These are phyloP conservation scores for Calocera viscosa DNA, from an alignment of 768 basidiomycete genomes.

Conservation along the genomic window DNA sequence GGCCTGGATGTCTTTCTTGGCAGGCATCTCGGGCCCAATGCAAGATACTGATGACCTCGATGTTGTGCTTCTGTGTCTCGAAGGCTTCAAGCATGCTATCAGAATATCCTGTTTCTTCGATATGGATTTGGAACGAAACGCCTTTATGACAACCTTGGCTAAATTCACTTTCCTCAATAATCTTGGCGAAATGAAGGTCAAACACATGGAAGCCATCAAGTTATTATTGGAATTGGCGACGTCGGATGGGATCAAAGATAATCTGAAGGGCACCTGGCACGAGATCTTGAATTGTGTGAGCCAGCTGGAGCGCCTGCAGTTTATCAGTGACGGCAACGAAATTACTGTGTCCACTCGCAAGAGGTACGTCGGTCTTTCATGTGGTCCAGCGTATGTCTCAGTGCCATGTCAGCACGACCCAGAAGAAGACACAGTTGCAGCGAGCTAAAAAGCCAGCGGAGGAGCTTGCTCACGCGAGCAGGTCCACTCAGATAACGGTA, in stretches of 20 bases:
- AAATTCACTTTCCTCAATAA: slow-evolving; percentile 99
- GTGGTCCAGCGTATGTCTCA: not conserved
- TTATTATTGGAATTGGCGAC: slow-evolving; percentile 86
- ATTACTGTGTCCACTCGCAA: slow-evolving; percentile 64
- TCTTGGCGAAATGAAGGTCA: slow-evolving; percentile 95
- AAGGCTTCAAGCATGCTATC: slow-evolving; percentile 95
- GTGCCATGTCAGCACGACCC: slow-evolving; percentile 9
- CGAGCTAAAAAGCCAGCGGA: slow-evolving; percentile 50
- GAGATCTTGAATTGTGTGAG: slow-evolving; percentile 95
- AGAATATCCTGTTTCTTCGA: slow-evolving; percentile 95
- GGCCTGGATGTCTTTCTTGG: slow-evolving; percentile 96
- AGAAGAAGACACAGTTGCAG: slow-evolving; percentile 38
- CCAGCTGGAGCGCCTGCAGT: slow-evolving; percentile 96
- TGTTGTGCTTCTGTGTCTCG: slow-evolving; percentile 78
- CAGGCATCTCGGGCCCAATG: slow-evolving; percentile 84
- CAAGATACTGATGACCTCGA: slow-evolving; percentile 94
- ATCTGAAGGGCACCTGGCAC: slow-evolving; percentile 89
- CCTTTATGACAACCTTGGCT: slow-evolving; percentile 87
- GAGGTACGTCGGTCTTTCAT: slow-evolving; percentile 42
- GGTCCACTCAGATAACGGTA: slow-evolving; percentile 95
- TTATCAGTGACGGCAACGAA: slow-evolving; percentile 85
- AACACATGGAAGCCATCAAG: slow-evolving; percentile 99
- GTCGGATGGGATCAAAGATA: slow-evolving; percentile 69
- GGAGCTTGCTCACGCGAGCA: slow-evolving; percentile 90
- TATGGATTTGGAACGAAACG: slow-evolving; percentile 93